Evolutionary conservation across 1,284 basidiomycete species (phyloP), one percentile per base, ranked within the genome.

Genomic region (Melanopsichium pennsylvanicum): DNA sequence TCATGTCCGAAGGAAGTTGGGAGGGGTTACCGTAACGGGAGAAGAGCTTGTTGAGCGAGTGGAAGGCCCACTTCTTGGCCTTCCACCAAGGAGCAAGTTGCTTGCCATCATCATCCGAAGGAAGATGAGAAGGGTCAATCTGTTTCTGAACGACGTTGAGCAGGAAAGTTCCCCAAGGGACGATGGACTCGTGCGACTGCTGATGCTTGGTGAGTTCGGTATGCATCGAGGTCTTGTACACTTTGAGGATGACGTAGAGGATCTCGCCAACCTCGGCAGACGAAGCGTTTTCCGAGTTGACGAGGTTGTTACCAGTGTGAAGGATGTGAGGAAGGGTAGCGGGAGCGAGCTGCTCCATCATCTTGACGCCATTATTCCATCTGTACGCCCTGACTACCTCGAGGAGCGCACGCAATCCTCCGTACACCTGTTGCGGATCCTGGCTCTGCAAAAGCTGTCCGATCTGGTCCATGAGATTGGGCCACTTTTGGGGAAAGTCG

Each of bases 51-150:
- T 80, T 80, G 52, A 81, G 73, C 31, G 74, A 70, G 67, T 71
- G 74, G 72, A 71, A 78, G 12, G 79, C 74, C 79, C 79, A 81
- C 63, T 81, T 81, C 62, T 81, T 81, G 25, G 79, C 78, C 67
- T 76, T 78, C 75, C 75, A 79, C 79, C 79, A 81, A 3, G 66
- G 54, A 32, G 61, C 44, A 16, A 47, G 32, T 50, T 75, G 64
- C 15, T 38, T 52, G 5, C 37, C 38, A 15, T 76, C 76, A 19
- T 75, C 72, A 48, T 74, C 74, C 16, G 56, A 51, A 16, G 74
- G 75, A 4, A 80, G 60, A 23, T 60, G 50, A 12, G 49, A 27
- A 10, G 61, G 37, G 27, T 70, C 63, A 37, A 77, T 54, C 40
- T 74, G 46, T 57, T 74, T 70, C 41, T 76, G 69, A n/a, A 74